A percentile compares a stretch with the other conserved stretches of the same genome.
Conservation (phyloP, 306 rosid genomes). For the Inga leiocalycina region DNA sequence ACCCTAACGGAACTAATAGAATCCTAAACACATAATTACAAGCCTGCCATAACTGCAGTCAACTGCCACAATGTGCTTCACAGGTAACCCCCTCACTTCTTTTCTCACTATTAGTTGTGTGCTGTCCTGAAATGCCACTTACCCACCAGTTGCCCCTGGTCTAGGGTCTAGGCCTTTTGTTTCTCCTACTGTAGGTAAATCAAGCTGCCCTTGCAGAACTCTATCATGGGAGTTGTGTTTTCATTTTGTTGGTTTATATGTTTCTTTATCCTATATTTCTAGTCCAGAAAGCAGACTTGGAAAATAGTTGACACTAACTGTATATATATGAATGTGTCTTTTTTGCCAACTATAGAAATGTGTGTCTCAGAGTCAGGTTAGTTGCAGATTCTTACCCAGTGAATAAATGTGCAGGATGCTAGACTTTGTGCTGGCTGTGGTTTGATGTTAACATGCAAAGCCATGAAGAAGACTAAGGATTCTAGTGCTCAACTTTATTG, state of each 20-base stretch:
- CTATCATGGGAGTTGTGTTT: slow-evolving; percentile 38
- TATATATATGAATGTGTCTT: background rate
- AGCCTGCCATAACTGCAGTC: background rate
- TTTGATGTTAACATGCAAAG: slow-evolving; percentile 54
- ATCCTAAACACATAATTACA: background rate
- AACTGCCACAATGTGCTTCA: background rate
- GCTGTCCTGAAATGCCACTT: background rate
- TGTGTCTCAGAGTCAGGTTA: background rate
- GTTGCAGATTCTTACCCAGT: background rate
- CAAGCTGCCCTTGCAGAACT: background rate
- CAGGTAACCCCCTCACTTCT: background rate
- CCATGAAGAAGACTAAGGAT: slow-evolving; percentile 58
- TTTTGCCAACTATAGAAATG: background rate
- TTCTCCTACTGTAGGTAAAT: background rate
- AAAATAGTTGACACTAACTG: background rate
- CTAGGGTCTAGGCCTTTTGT: background rate
- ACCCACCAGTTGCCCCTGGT: background rate
- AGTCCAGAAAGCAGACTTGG: slow-evolving; percentile 33
- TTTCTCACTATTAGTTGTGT: background rate
- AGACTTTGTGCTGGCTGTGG: slow-evolving; percentile 81
- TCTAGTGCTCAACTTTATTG: slow-evolving; percentile 58
- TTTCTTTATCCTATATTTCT: slow-evolving; percentile 6
- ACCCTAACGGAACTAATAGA: background rate
- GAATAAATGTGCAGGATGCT: slow-evolving; percentile 55
- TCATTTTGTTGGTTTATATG: slow-evolving; percentile 24